These are phyloP conservation scores for Hordeum pubiflorum DNA, from an alignment of 202 grass and related monocot genomes.

Conservation along the genomic window DNA sequence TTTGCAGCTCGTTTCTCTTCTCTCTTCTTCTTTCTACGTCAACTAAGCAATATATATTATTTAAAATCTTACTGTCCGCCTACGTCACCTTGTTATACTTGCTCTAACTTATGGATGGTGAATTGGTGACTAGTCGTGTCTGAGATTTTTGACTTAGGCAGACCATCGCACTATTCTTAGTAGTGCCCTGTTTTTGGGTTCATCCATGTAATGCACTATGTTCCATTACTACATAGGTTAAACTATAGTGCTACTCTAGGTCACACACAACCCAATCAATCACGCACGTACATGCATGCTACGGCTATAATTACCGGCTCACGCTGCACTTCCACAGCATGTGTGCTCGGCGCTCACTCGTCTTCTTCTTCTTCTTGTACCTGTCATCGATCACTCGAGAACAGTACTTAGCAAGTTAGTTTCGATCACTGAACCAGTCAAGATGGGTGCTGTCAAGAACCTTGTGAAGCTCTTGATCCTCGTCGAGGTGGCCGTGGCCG, in stretches of 20 bases:
- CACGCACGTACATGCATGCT: slow-evolving; percentile 2
- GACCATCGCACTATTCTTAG: not conserved
- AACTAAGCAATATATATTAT: too few species aligned
- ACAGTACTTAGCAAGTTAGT: not conserved
- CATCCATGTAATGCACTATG: slow-evolving; percentile 35
- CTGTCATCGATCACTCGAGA: not conserved
- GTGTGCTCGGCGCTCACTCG: slow-evolving; percentile 12
- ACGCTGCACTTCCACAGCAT: slow-evolving; percentile 9
- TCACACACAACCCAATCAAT: not conserved
- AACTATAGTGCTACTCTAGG: not conserved
- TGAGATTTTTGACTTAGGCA: slow-evolving; percentile 3
- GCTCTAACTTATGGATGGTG: not conserved
- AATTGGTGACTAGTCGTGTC: not conserved
- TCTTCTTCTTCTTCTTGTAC: not conserved
- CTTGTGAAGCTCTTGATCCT: slow-evolving; percentile 34
- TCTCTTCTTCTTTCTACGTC: too few species aligned
- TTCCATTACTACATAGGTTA: not conserved
- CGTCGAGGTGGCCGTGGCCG: slow-evolving; percentile 25
- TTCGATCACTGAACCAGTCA: not conserved
- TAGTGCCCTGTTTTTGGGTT: slow-evolving; percentile 35
- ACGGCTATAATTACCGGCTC: slow-evolving; percentile 48
- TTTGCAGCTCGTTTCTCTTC: too few species aligned
- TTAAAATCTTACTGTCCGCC: too few species aligned
- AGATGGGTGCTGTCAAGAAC: slow-evolving; percentile 19
- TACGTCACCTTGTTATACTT: too few species aligned